Evolutionary conservation across 73 alveolate species (phyloP), one percentile per base, ranked within the genome.

Genomic region (Durusdinium trenchii): DNA sequence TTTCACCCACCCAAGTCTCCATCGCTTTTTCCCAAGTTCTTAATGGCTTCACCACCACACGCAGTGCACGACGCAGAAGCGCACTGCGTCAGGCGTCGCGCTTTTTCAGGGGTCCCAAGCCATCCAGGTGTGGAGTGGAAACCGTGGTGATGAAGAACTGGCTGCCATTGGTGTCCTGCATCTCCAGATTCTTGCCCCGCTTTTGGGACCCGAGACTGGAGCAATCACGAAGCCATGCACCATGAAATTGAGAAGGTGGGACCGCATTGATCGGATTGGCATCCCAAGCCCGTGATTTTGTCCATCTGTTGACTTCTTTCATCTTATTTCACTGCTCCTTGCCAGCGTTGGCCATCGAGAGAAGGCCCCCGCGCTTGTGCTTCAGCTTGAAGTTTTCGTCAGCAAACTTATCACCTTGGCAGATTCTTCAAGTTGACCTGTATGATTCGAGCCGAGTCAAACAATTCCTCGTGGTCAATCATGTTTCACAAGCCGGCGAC

Each of bases 271-370:
- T n/a, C n/a, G n/a, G n/a, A n/a, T n/a, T n/a, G n/a, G n/a, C n/a
- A n/a, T n/a, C n/a, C n/a, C n/a, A n/a, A n/a, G n/a, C n/a, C n/a
- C n/a, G n/a, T n/a, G n/a, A n/a, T 60, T 32, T 60, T 60, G 30
- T 23, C 73, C 73, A 23, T 60, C 3, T 32, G n/a, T 23, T 23
- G 73, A 23, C 73, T 23, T 60, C n/a, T 23, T 60, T 1, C 7
- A 2, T 0, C 73, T 60, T 60, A 23, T 60, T 23, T 60, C 0
- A 2, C 69, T 12, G 32, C 69, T 6, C 93, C 95, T 89, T 89
- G 20, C 96, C 96, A 67, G 99, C 99, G 95, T 99, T 99, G 99
- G 99, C 99, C 99, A 99, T 99, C 43, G 99, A 99, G 93, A 99
- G 99, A 67, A 99, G 92, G 45, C 99, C 99, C n/a, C 99, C 99